Evolutionary conservation across 2,329 filamentous ascomycete species (phyloP), one percentile per base, ranked within the genome.

Genomic region (Fusarium marasasianum): DNA sequence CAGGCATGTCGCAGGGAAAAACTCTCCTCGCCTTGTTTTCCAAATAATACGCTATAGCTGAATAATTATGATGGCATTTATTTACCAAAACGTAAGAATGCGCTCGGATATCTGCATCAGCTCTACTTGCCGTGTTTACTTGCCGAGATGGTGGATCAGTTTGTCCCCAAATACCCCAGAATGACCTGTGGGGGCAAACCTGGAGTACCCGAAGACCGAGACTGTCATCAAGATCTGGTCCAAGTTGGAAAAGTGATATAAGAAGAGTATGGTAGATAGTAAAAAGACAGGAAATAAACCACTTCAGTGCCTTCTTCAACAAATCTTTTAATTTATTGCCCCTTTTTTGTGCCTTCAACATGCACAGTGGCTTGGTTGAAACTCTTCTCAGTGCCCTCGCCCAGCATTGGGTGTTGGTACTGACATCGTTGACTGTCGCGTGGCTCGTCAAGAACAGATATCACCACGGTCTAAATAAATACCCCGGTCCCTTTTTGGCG

Each of bases 401-500:
- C 37, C 67, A 73, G 24, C 74, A 79, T 40, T 79, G 77, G 77
- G 68, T 43, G 18, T 38, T 77, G 13, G 57, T 66, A 20, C 51
- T 77, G 17, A 40, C 53, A 31, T 22, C 67, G 17, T 8, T 74
- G 1, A 43, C 58, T 18, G 17, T 62, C 9, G 66, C 31, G 13
- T 76, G 69, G 67, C 64, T 78, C 1, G 41, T 74, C 11, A 76
- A 47, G 38, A 79, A 79, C 41, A 77, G 77, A 26, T 84, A 84
- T 53, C 87, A 86, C 74, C 81, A 87, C 57, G 91, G 92, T 11
- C 82, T 94, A 66, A 89, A 91, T 81, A 90, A 88, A 78, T 94
- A 94, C 75, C 93, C 94, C 0, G 94, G 93, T 0, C 93, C 91
- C 0, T 85, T 91, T 63, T 78, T 94, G 47, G 94, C 93, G 26